Evolutionary conservation across 805 yeast genomes (phyloP).

Genomic region (Kodamaea kaohsiungensis): DNA sequence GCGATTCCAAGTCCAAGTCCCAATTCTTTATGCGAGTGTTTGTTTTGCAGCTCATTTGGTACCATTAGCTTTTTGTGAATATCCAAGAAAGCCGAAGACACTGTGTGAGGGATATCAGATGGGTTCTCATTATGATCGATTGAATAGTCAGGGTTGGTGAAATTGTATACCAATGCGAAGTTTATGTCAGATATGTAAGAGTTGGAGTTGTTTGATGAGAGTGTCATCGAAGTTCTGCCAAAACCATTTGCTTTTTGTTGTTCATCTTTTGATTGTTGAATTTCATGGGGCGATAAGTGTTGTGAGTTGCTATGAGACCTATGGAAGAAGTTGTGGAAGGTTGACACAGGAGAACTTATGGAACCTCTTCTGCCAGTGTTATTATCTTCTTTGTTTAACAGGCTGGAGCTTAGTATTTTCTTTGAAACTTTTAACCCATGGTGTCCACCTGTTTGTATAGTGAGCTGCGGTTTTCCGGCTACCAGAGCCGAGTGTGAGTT

Average conservation of each 20-base stretch:
- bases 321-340: slow-evolving; percentile 37
- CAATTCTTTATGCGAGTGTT: slow-evolving; percentile 19
- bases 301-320: slow-evolving; percentile 22
- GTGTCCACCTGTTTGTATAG: slow-evolving; percentile 31
- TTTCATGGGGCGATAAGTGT: slow-evolving; percentile 10
- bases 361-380: slow-evolving; percentile 22
- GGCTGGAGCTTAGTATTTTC: slow-evolving; percentile 23
- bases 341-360: slow-evolving; percentile 31
- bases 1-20: slow-evolving; percentile 21
- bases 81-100: slow-evolving; percentile 19
- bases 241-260: slow-evolving; percentile 12
- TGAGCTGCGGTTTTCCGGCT: slow-evolving; percentile 25
- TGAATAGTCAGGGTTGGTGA: slow-evolving; percentile 33
- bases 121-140: slow-evolving; percentile 24
- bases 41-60: slow-evolving; percentile 34
- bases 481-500: slow-evolving; percentile 5
- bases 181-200: slow-evolving; percentile 30
- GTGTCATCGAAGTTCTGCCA: slow-evolving; percentile 23
- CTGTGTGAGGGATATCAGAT: slow-evolving; percentile 12
- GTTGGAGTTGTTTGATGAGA: slow-evolving; percentile 38
- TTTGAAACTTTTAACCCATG: slow-evolving; percentile 25
- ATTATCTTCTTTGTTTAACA: slow-evolving; percentile 15
- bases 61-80: slow-evolving; percentile 31
- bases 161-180: slow-evolving; percentile 34
- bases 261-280: slow-evolving; percentile 17